Evolutionary conservation across 371 early-diverging fungal genomes (phyloP), one percentile per base, ranked within the genome.

Genomic region (Saksenaea oblongispora): DNA sequence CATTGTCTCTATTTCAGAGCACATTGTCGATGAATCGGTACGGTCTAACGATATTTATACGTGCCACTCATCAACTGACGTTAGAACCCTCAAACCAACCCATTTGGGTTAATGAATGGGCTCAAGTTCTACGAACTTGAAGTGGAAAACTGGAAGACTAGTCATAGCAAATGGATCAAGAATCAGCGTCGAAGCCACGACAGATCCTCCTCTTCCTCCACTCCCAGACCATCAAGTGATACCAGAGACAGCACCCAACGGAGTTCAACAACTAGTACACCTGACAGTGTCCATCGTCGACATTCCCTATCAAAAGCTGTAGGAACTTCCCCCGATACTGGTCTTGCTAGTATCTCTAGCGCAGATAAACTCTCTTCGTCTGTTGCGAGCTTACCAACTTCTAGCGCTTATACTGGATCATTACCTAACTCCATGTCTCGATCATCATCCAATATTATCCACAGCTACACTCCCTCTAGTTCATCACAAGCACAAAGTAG

Each of bases 81-180:
- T 22, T 44, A 72, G 54, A 69, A 76, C 18, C 76, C 84, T 0
- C 65, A 75, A 13, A 69, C 77, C 10, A 90, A 89, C 60, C 89
- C 88, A 0, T 91, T 82, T 70, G 91, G 88, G 4, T 75, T 93
- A 8, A 78, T 83, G 0, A 73, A 80, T 17, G 87, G 88, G 8
- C 72, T 88, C 5, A 82, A 71, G 34, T 93, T 82, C 39, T 86
- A 80, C 64, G 66, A 84, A 51, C 75, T 91, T 18, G 82, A 86
- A 35, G 88, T 82, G 0, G 86, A 85, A 15, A 66, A 76, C 31
- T 84, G 86, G 87, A 70, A 56, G 22, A 54, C 39, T 28, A 44
- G 41, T 8, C 66, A 61, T 28, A 63, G 61, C 27, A 47, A 26
- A 47, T 47, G 17, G 51, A 36, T 57, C 14, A 72, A 58, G 31